Evolutionary conservation across 768 basidiomycete genomes (phyloP).

Genomic region (Pholiota conissans): DNA sequence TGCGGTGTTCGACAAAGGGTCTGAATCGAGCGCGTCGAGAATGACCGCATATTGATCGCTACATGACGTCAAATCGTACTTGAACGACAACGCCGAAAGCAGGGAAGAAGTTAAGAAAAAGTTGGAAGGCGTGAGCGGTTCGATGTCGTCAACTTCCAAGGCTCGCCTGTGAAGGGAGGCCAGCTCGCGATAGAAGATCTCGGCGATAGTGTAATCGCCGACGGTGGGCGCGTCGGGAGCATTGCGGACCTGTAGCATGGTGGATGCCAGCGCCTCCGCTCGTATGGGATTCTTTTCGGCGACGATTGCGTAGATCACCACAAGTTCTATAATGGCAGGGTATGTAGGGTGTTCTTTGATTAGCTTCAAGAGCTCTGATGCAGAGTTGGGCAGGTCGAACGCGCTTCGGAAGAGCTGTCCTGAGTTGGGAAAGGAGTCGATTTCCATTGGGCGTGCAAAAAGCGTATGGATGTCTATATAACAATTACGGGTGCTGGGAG

Average conservation of each 20-base stretch:
- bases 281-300: neutral
- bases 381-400: neutral
- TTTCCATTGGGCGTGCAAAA: too few species aligned
- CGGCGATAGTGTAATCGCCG: neutral
- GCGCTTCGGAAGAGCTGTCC: neutral
- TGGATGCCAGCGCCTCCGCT: neutral
- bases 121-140: neutral
- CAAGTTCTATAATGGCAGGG: neutral
- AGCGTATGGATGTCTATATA: too few species aligned
- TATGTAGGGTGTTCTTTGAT: neutral
- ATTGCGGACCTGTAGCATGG: neutral
- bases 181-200: neutral
- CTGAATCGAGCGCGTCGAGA: neutral
- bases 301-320: neutral
- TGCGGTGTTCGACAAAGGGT: neutral
- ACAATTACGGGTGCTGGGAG: too few species aligned
- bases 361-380: neutral
- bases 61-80: too few species aligned
- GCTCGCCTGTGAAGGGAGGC: neutral
- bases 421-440: neutral
- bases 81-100: neutral
- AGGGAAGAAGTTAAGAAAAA: neutral
- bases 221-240: neutral
- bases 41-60: neutral
- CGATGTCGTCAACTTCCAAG: neutral